phyloP scores from a whole-genome alignment of 2,329 filamentous ascomycete species.

The Ophiocordyceps unilateralis region DNA sequence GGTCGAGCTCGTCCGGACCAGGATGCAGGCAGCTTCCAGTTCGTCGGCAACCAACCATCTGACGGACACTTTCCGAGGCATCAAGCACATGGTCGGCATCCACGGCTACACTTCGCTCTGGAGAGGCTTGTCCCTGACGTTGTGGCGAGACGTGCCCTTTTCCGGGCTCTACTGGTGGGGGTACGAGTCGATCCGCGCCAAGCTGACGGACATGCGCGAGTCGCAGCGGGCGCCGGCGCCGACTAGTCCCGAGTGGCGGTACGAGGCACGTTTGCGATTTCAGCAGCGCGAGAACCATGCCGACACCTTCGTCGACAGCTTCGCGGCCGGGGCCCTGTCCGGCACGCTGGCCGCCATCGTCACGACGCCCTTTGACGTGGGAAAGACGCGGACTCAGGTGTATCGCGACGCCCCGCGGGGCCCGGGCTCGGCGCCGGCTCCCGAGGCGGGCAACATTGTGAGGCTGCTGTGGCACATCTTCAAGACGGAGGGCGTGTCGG shows the following conservation, averaged over 20 bases:
- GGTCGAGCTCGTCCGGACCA: slow-evolving; percentile 84
- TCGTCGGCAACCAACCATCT: slow-evolving; percentile 50
- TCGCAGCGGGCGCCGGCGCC: slow-evolving; percentile 22
- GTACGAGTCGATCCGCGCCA: slow-evolving; percentile 68
- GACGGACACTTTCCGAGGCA: slow-evolving; percentile 56
- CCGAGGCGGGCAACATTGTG: slow-evolving; percentile 65
- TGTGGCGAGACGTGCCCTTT: slow-evolving; percentile 96
- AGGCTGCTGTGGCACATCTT: slow-evolving; percentile 85
- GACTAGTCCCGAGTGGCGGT: slow-evolving; percentile 17
- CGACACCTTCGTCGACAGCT: slow-evolving; percentile 74
- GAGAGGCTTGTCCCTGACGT: slow-evolving; percentile 75
- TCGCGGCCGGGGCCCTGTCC: slow-evolving; percentile 67
- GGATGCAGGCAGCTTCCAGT: slow-evolving; percentile 63
- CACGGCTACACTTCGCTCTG: slow-evolving; percentile 73
- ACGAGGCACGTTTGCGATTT: slow-evolving; percentile 30
- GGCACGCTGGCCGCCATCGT: slow-evolving; percentile 74
- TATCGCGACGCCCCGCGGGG: slow-evolving; percentile 35
- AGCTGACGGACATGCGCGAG: slow-evolving; percentile 52
- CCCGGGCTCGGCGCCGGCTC: slow-evolving; percentile 23
- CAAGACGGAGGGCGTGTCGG: slow-evolving; percentile 60
- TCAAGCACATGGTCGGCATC: slow-evolving; percentile 61
- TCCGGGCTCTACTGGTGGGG: slow-evolving; percentile 97
- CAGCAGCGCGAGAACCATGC: slow-evolving; percentile 53
- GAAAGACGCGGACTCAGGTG: slow-evolving; percentile 88
- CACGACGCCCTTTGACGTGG: slow-evolving; percentile 93